phyloP scores from a whole-genome alignment of 768 basidiomycete species.

The Clitopilus passeckerianus region DNA sequence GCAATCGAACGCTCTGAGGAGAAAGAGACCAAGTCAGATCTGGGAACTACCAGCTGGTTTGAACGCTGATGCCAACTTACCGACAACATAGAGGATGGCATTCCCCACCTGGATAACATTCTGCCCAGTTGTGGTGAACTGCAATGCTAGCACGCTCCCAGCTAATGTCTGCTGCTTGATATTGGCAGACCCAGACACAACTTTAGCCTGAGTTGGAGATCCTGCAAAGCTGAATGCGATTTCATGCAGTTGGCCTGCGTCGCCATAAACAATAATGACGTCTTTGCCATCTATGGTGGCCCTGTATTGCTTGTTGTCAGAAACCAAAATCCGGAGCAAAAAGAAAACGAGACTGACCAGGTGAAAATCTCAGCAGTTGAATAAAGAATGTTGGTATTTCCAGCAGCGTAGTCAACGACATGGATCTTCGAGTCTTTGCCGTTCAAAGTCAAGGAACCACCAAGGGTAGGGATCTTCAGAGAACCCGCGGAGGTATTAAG shows the following conservation, averaged over 20 bases:
- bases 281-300: slow-evolving; percentile 44
- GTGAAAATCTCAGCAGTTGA: slow-evolving; percentile 47
- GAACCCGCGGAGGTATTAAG: slow-evolving; percentile 40
- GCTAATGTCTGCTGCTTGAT: slow-evolving; percentile 30
- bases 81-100: slow-evolving; percentile 39
- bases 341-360: slow-evolving; percentile 23
- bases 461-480: slow-evolving; percentile 36
- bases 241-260: slow-evolving; percentile 42
- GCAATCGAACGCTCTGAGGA: slow-evolving; percentile 39
- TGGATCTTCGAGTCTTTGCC: slow-evolving; percentile 52
- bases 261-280: slow-evolving; percentile 42
- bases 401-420: slow-evolving; percentile 44
- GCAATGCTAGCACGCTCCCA: slow-evolving; percentile 31
- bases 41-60: too few relatives aligned
- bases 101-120: slow-evolving; percentile 40
- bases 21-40: background rate
- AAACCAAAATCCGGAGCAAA: background rate
- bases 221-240: slow-evolving; percentile 37
- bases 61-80: slow-evolving; percentile 16
- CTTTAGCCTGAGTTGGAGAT: slow-evolving; percentile 20
- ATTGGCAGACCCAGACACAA: slow-evolving; percentile 27
- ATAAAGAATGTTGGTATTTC: slow-evolving; percentile 36
- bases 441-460: slow-evolving; percentile 35
- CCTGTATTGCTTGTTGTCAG: slow-evolving; percentile 21
- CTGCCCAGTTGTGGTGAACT: slow-evolving; percentile 42